Percentiles rank a stretch among this genome's conserved stretches.
These are phyloP conservation scores for Panellus pusillus DNA, from an alignment of 768 basidiomycete genomes.

Conservation along the genomic window DNA sequence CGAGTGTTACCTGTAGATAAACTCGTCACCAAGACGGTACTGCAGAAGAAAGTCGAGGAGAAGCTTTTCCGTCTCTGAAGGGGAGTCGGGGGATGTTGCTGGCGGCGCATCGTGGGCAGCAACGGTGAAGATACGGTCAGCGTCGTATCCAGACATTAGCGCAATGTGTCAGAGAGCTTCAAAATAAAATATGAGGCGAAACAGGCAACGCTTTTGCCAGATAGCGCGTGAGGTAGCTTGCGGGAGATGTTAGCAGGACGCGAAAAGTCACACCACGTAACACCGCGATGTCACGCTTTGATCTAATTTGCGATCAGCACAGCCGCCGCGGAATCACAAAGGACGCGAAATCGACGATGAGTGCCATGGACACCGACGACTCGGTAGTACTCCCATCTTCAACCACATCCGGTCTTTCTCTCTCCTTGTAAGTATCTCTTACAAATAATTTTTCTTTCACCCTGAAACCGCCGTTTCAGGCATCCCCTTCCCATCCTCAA, in stretches of 20 bases:
- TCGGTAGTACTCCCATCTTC: conserved; percentile 73
- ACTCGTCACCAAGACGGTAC: conserved; percentile 88
- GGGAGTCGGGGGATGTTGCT: conserved; percentile 61
- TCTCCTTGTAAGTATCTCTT: conserved; percentile 60
- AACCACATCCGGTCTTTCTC: conserved; percentile 69
- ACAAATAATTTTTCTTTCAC: conserved; percentile 3
- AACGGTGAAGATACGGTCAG: conserved; percentile 78
- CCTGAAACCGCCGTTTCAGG: conserved; percentile 43
- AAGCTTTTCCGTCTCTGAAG: conserved; percentile 78
- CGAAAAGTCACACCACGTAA: too few relatives aligned
- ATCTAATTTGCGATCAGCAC: neutral
- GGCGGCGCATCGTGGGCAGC: conserved; percentile 68
- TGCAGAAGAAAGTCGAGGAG: conserved; percentile 85
- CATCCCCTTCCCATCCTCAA: conserved; percentile 97
- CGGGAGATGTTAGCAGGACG: too few relatives aligned
- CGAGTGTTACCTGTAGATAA: conserved; percentile 76
- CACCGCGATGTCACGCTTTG: too few relatives aligned
- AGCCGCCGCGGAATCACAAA: neutral
- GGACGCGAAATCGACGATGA: conserved; percentile 33
- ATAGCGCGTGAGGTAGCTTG: too few relatives aligned
- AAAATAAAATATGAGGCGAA: too few relatives aligned
- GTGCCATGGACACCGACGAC: conserved; percentile 79
- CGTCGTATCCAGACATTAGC: conserved; percentile 85
- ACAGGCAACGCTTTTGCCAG: too few relatives aligned
- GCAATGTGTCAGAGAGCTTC: too few relatives aligned